A percentile compares a stretch with the other conserved stretches of the same genome.
These are phyloP conservation scores for Panicum hallii DNA, from an alignment of 202 grass and related monocot genomes.

Conservation along the genomic window DNA sequence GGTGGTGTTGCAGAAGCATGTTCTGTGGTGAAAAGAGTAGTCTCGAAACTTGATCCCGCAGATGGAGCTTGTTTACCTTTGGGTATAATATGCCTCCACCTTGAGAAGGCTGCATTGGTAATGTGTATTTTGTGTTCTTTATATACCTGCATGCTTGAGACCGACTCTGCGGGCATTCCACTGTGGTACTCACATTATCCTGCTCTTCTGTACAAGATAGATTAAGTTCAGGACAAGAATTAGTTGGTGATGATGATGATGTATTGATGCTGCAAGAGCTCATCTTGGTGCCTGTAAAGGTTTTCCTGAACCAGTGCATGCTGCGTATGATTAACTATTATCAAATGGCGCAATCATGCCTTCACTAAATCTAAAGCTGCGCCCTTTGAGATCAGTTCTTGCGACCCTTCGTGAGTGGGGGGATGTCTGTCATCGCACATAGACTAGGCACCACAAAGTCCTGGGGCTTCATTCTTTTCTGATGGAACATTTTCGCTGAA, in stretches of 20 bases:
- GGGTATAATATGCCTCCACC: constrained; percentile 35
- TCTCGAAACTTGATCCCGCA: constrained; percentile 86
- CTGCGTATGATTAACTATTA: constrained; percentile 84
- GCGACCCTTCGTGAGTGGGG: constrained; percentile 77
- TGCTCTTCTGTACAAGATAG: constrained; percentile 68
- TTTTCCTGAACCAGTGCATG: constrained; percentile 74
- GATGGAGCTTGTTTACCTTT: constrained; percentile 83
- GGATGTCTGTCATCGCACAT: constrained; percentile 68
- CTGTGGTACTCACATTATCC: too few relatives aligned
- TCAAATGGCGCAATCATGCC: constrained; percentile 80
- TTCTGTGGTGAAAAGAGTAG: constrained; percentile 88
- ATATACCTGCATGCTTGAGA: too few relatives aligned
- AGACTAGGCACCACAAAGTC: constrained; percentile 59
- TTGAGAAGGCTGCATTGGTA: too few relatives aligned
- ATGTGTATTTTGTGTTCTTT: too few relatives aligned
- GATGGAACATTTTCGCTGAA: constrained; percentile 69
- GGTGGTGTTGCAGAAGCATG: constrained; percentile 90
- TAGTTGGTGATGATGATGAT: constrained; percentile 79
- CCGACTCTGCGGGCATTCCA: too few relatives aligned
- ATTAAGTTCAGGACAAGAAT: constrained; percentile 79
- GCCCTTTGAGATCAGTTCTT: constrained; percentile 88
- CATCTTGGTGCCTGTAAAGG: constrained; percentile 80
- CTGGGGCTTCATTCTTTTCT: constrained; percentile 66
- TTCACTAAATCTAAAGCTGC: constrained; percentile 79
- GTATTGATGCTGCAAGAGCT: constrained; percentile 61